Evolutionary conservation across 2,329 filamentous ascomycete species (phyloP).

Genomic region (Beauveria varroae): DNA sequence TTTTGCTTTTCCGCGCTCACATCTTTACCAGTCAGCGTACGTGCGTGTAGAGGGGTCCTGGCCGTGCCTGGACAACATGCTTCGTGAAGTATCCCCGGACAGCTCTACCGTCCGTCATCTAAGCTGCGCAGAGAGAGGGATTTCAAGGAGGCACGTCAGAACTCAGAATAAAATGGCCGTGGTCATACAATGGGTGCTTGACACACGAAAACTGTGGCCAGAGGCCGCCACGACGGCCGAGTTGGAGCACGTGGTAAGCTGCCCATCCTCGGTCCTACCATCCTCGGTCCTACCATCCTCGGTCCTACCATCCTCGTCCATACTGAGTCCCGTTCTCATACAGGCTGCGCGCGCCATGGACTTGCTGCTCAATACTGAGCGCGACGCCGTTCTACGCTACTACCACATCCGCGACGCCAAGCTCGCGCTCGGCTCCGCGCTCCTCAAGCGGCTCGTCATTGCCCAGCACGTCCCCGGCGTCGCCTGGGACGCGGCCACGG

Average conservation of each 20-base stretch:
- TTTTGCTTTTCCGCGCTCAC: background rate
- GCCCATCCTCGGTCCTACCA: background rate
- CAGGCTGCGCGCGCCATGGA: slow-evolving; percentile 48
- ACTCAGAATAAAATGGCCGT: background rate
- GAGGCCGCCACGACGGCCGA: slow-evolving; percentile 40
- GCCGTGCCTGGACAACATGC: too few species aligned
- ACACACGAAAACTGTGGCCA: slow-evolving; percentile 54
- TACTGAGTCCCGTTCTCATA: background rate
- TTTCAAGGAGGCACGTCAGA: background rate
- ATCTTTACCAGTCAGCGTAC: background rate
- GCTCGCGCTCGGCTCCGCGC: slow-evolving; percentile 63
- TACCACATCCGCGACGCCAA: slow-evolving; percentile 65
- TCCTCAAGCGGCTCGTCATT: slow-evolving; percentile 67
- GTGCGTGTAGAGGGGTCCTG: too few species aligned
- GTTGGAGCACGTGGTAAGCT: slow-evolving; percentile 37
- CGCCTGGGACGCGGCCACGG: slow-evolving; percentile 51
- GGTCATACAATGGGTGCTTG: slow-evolving; percentile 54
- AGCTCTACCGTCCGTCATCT: background rate
- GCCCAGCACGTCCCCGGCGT: slow-evolving; percentile 44
- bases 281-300: too few species aligned
- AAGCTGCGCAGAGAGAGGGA: background rate
- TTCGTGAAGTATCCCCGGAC: background rate
- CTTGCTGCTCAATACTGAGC: slow-evolving; percentile 48
- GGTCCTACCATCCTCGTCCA: background rate
- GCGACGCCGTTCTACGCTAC: slow-evolving; percentile 49